These are phyloP conservation scores for Aristolochia fimbriata DNA, from an alignment of 164 flowering plant genomes.

Conservation along the genomic window DNA sequence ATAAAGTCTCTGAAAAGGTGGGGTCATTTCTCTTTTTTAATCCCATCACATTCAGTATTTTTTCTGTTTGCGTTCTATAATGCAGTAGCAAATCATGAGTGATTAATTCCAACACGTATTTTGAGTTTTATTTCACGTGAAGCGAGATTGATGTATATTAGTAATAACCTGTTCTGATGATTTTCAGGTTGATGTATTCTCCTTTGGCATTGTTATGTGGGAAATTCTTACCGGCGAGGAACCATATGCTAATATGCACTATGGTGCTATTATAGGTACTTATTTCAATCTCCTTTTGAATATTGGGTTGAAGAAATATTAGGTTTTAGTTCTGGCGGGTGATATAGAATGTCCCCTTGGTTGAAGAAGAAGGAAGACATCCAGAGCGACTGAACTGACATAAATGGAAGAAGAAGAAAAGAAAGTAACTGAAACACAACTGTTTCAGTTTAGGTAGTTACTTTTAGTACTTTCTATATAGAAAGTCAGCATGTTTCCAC, in stretches of 20 bases:
- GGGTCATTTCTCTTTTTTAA: background rate
- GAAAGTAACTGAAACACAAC: too few relatives aligned
- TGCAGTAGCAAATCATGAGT: background rate
- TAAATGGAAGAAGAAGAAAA: too few relatives aligned
- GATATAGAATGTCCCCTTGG: too few relatives aligned
- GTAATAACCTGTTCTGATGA: background rate
- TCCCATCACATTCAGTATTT: background rate
- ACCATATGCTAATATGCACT: slow-evolving; percentile 97
- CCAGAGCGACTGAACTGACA: too few relatives aligned
- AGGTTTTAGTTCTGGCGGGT: too few relatives aligned
- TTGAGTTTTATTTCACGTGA: background rate
- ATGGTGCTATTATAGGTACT: slow-evolving; percentile 89
- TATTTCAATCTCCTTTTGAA: background rate
- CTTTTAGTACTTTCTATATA: too few relatives aligned
- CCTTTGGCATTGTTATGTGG: slow-evolving; percentile 97
- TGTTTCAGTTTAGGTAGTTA: too few relatives aligned
- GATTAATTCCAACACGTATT: background rate
- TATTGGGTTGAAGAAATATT: too few relatives aligned
- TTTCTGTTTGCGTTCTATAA: background rate
- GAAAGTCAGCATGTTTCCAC: too few relatives aligned
- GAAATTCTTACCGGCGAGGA: slow-evolving; percentile 97
- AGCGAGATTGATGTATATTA: background rate
- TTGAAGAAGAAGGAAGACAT: too few relatives aligned
- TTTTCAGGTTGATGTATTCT: slow-evolving; percentile 91
- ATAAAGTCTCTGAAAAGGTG: slow-evolving; percentile 96